These are phyloP conservation scores for Fusarium buxicola DNA, from an alignment of 2,329 filamentous ascomycete species.

Conservation along the genomic window DNA sequence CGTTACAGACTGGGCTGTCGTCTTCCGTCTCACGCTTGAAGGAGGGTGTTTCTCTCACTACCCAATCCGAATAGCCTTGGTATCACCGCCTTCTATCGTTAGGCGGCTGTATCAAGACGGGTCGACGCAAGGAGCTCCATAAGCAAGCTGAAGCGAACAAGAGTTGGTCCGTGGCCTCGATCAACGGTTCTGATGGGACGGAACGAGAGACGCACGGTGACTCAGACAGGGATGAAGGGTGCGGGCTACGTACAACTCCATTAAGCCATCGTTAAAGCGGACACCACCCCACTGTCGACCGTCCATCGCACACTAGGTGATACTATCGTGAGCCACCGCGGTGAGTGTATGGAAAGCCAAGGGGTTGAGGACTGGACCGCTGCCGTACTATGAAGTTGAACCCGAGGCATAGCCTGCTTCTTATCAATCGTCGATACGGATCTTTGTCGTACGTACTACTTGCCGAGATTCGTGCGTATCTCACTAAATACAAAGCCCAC, in stretches of 20 bases:
- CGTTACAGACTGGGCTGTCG: constrained; percentile 14
- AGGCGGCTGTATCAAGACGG: constrained; percentile 3
- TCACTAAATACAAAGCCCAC: not conserved
- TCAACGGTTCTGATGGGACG: constrained; percentile 41
- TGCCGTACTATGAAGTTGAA: not conserved
- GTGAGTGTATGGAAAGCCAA: constrained; percentile 12
- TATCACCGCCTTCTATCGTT: constrained; percentile 16
- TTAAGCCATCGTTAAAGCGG: constrained; percentile 31
- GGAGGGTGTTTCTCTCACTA: not conserved
- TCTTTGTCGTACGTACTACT: not conserved
- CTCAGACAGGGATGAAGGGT: constrained; percentile 40
- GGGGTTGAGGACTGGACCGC: not conserved
- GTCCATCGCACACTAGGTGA: constrained; percentile 29
- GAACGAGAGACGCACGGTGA: constrained; percentile 41
- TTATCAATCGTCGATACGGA: not conserved
- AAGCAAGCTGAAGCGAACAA: constrained; percentile 37
- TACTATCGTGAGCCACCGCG: constrained; percentile 15
- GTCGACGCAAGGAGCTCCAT: constrained; percentile 9
- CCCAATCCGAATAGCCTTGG: constrained; percentile 4
- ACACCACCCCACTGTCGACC: constrained; percentile 35
- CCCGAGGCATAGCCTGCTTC: too few species aligned
- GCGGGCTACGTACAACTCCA: constrained; percentile 30
- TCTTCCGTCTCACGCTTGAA: constrained; percentile 3
- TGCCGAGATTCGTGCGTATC: not conserved
- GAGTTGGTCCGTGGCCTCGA: constrained; percentile 46